Conservation (phyloP, 345 rosid species). For the Brassica incana region DNA sequence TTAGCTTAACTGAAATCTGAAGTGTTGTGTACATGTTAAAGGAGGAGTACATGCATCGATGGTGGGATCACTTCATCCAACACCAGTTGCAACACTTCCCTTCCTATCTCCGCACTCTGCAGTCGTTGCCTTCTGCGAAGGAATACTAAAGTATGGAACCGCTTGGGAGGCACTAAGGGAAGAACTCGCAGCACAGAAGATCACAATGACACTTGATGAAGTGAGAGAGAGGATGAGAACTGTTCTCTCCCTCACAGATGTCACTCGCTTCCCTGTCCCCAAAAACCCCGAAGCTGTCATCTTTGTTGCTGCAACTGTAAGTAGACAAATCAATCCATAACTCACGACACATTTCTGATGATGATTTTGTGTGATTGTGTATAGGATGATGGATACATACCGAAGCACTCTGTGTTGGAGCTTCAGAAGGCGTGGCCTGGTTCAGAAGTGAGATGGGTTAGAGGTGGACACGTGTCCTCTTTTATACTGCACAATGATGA, state of each 20-base stretch:
- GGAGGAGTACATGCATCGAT: slow-evolving; percentile 99
- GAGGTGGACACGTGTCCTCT: slow-evolving; percentile 92
- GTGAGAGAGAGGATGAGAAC: slow-evolving; percentile 90
- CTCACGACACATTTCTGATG: neutral
- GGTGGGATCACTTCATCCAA: slow-evolving; percentile 97
- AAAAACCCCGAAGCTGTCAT: slow-evolving; percentile 78
- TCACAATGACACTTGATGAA: slow-evolving; percentile 84
- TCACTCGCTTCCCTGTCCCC: slow-evolving; percentile 93
- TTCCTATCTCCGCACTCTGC: slow-evolving; percentile 98
- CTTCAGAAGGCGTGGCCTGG: slow-evolving; percentile 99
- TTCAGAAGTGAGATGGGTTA: slow-evolving; percentile 97
- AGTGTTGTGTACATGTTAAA: slow-evolving; percentile 29
- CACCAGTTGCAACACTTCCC: slow-evolving; percentile 92
- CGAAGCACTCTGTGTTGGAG: slow-evolving; percentile 84
- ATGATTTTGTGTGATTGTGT: neutral
- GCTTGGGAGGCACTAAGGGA: slow-evolving; percentile 97
- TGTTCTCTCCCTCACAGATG: slow-evolving; percentile 95
- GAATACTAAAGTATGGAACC: slow-evolving; percentile 83
- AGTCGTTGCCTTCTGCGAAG: slow-evolving; percentile 97
- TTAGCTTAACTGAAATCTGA: slow-evolving; percentile 24
- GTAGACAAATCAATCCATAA: slow-evolving; percentile 30
- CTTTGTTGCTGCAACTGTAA: slow-evolving; percentile 95
- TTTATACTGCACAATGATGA: slow-evolving; percentile 75
- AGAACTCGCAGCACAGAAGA: slow-evolving; percentile 69
- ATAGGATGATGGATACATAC: slow-evolving; percentile 96